phyloP scores from a whole-genome alignment of 2,329 filamentous ascomycete species.

The Aphanoascus verrucosus region DNA sequence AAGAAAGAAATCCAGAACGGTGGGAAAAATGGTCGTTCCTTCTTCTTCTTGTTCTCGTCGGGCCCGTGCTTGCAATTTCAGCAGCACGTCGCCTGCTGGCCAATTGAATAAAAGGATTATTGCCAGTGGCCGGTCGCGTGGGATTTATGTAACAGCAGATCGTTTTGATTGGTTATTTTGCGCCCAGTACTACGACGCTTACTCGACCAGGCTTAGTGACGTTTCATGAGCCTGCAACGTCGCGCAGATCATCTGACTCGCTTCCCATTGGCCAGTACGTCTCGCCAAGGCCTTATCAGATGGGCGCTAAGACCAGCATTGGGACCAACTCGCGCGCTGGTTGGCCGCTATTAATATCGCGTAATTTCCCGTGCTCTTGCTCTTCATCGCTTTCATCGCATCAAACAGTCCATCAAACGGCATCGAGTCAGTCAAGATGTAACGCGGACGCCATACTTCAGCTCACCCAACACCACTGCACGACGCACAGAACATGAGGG shows the following conservation, averaged over 20 bases:
- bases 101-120: neutral
- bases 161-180: neutral
- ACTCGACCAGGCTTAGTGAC: neutral
- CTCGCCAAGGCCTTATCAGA: neutral
- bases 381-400: neutral
- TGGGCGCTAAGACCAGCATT: neutral
- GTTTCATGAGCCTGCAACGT: conserved; percentile 5
- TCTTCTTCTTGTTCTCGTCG: too few species aligned
- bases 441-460: too few species aligned
- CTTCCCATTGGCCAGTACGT: neutral
- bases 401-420: neutral
- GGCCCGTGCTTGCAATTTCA: neutral
- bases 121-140: too few species aligned
- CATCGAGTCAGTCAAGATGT: too few species aligned
- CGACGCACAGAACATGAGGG: too few species aligned
- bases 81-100: neutral
- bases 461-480: too few species aligned
- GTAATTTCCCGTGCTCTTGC: conserved; percentile 1
- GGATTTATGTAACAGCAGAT: neutral
- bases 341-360: conserved; percentile 9
- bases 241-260: conserved; percentile 8
- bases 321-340: neutral
- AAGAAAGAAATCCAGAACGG: conserved; percentile 6
- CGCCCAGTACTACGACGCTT: neutral
- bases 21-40: neutral